Conservation (phyloP, 2,329 filamentous ascomycete genomes). For the Fusarium humuli region DNA sequence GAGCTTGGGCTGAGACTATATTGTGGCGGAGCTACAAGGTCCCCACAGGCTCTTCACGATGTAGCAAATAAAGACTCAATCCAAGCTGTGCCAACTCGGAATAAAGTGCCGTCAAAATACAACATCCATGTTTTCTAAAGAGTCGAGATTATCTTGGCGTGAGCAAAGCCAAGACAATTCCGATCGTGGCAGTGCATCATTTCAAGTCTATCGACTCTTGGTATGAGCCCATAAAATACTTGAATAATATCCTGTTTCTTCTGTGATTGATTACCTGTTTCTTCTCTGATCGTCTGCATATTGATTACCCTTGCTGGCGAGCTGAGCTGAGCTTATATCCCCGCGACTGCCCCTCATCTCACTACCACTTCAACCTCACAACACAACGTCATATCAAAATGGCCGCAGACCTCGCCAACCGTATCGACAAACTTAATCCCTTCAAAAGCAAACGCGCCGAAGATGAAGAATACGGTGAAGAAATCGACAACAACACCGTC, state of each 20-base stretch:
- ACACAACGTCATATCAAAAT: slow-evolving; percentile 18
- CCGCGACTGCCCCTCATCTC: slow-evolving; percentile 35
- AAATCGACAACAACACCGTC: slow-evolving; percentile 55
- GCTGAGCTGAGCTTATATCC: slow-evolving; percentile 17
- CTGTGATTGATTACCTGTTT: not conserved
- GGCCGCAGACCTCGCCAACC: slow-evolving; percentile 47
- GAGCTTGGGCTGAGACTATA: slow-evolving; percentile 12
- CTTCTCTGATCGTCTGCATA: too few species aligned
- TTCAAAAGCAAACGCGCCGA: slow-evolving; percentile 43
- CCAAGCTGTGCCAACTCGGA: slow-evolving; percentile 28
- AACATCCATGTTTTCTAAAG: slow-evolving; percentile 9
- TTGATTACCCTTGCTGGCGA: not conserved
- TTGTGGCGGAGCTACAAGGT: slow-evolving; percentile 37
- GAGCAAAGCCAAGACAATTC: slow-evolving; percentile 18
- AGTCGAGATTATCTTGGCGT: slow-evolving; percentile 12
- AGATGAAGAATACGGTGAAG: slow-evolving; percentile 52
- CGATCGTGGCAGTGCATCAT: slow-evolving; percentile 31
- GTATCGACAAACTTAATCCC: slow-evolving; percentile 49
- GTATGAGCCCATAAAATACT: slow-evolving; percentile 7
- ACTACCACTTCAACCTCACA: slow-evolving; percentile 10
- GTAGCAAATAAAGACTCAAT: slow-evolving; percentile 24
- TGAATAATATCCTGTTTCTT: slow-evolving; percentile 1
- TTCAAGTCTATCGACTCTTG: slow-evolving; percentile 9
- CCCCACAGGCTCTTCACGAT: slow-evolving; percentile 35
- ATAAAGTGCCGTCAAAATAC: slow-evolving; percentile 18